phyloP scores from a whole-genome alignment of 306 rosid genomes.

The Gastrolobium villosum region DNA sequence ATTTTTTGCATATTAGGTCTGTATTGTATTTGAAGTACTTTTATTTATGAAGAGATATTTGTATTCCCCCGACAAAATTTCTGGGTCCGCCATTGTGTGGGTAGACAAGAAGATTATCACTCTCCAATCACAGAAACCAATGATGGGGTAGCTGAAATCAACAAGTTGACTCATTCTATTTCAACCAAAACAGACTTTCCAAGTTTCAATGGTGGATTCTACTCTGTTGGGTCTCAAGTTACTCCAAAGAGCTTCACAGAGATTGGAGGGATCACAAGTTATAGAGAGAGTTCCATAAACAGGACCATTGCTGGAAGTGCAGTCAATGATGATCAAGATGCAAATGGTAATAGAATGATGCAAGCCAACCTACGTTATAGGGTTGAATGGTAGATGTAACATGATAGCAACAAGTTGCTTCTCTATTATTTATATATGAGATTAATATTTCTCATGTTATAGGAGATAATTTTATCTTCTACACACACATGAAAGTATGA shows the following conservation, averaged over 20 bases:
- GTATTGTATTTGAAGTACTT: too few relatives aligned
- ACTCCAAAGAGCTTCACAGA: conserved; percentile 49
- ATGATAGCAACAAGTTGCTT: conserved; percentile 32
- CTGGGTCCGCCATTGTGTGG: too few relatives aligned
- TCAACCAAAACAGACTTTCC: conserved; percentile 47
- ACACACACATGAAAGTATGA: too few relatives aligned
- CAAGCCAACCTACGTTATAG: conserved; percentile 65
- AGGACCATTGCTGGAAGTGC: conserved; percentile 43
- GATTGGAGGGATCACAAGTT: too few relatives aligned
- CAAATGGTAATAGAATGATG: conserved; percentile 55
- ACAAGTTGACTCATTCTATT: conserved; percentile 21
- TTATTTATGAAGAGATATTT: too few relatives aligned
- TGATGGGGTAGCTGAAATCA: conserved; percentile 42
- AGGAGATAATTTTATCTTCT: too few relatives aligned
- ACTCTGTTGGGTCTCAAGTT: conserved; percentile 57
- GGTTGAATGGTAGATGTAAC: conserved; percentile 66
- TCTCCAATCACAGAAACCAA: conserved; percentile 30
- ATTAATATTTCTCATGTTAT: too few relatives aligned
- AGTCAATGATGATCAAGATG: conserved; percentile 55
- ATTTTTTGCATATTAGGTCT: too few relatives aligned
- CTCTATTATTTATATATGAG: neutral
- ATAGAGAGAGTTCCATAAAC: conserved; percentile 30
- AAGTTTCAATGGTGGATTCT: conserved; percentile 58
- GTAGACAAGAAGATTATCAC: conserved; percentile 55
- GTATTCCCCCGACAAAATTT: too few relatives aligned